A percentile compares a stretch with the other conserved stretches of the same genome.
Evolutionary conservation across 768 basidiomycete genomes (phyloP).

Genomic region (Trametes maxima): DNA sequence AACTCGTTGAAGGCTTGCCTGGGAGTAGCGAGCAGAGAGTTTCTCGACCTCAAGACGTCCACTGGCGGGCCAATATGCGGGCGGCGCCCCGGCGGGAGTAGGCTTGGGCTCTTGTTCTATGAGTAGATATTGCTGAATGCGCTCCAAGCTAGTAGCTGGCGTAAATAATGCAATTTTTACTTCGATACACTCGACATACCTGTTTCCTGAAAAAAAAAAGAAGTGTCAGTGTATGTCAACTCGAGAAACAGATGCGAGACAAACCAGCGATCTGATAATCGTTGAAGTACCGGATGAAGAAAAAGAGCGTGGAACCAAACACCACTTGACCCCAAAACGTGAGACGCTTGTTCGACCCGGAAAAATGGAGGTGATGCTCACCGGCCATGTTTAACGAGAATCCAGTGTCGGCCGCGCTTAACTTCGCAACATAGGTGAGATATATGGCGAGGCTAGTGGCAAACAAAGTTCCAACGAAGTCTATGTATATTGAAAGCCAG

Average conservation of each 20-base stretch:
- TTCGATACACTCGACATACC: not conserved
- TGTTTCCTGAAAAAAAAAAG: not conserved
- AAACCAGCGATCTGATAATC: constrained; percentile 44
- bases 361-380: constrained; percentile 14
- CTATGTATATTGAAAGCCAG: constrained; percentile 52
- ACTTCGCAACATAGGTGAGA: constrained; percentile 46
- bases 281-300: constrained; percentile 44
- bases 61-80: constrained; percentile 64
- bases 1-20: not conserved
- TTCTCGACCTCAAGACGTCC: constrained; percentile 53
- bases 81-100: constrained; percentile 42
- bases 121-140: constrained; percentile 54
- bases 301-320: constrained; percentile 56
- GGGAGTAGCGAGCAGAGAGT: constrained; percentile 50
- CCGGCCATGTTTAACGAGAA: constrained; percentile 59
- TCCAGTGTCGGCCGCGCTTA: constrained; percentile 45
- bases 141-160: constrained; percentile 40
- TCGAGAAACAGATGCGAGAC: not conserved
- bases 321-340: constrained; percentile 48
- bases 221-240: constrained; percentile 30
- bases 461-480: constrained; percentile 59
- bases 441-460: constrained; percentile 56
- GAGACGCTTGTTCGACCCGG: constrained; percentile 26
- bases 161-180: not conserved
- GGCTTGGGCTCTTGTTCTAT: constrained; percentile 53